A percentile compares a stretch with the other conserved stretches of the same genome.
These are phyloP conservation scores for Trichoderma citrinoviride DNA, from an alignment of 2,329 filamentous ascomycete species.

Conservation along the genomic window DNA sequence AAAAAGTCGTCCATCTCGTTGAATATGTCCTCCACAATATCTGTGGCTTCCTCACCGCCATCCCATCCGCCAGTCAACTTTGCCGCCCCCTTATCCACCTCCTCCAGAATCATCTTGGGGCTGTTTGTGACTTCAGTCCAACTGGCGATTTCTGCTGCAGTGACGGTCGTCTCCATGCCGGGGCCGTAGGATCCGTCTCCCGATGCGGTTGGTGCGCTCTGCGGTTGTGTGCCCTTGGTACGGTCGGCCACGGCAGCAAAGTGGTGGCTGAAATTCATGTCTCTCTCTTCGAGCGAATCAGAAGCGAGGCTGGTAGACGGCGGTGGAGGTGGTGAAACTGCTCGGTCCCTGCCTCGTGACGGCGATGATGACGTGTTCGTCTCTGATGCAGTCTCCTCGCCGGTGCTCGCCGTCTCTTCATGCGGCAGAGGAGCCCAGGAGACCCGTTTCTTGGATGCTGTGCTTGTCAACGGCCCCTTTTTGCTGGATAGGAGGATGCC, in stretches of 20 bases:
- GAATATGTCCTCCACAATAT: constrained; percentile 40
- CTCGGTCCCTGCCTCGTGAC: constrained; percentile 25
- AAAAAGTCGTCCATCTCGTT: constrained; percentile 38
- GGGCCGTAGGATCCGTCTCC: constrained; percentile 34
- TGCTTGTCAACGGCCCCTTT: constrained; percentile 35
- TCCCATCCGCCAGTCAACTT: constrained; percentile 15
- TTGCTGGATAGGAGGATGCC: constrained; percentile 37
- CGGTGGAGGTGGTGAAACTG: constrained; percentile 39
- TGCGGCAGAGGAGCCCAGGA: constrained; percentile 39
- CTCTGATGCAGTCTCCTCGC: not conserved
- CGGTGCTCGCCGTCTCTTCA: constrained; percentile 24
- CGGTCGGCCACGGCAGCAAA: constrained; percentile 46
- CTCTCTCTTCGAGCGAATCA: constrained; percentile 36
- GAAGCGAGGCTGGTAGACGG: constrained; percentile 40
- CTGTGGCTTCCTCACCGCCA: constrained; percentile 33
- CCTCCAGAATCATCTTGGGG: constrained; percentile 1
- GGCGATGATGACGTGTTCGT: constrained; percentile 12
- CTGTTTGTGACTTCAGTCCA: not conserved
- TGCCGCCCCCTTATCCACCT: not conserved
- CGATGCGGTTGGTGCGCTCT: constrained; percentile 43
- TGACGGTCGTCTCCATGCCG: constrained; percentile 29
- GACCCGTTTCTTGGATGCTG: constrained; percentile 34
- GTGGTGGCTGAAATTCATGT: constrained; percentile 46
- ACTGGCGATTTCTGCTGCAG: constrained; percentile 22
- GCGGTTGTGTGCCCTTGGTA: constrained; percentile 31